Evolutionary conservation across 2,329 filamentous ascomycete genomes (phyloP).

Genomic region (Alternaria sp.): DNA sequence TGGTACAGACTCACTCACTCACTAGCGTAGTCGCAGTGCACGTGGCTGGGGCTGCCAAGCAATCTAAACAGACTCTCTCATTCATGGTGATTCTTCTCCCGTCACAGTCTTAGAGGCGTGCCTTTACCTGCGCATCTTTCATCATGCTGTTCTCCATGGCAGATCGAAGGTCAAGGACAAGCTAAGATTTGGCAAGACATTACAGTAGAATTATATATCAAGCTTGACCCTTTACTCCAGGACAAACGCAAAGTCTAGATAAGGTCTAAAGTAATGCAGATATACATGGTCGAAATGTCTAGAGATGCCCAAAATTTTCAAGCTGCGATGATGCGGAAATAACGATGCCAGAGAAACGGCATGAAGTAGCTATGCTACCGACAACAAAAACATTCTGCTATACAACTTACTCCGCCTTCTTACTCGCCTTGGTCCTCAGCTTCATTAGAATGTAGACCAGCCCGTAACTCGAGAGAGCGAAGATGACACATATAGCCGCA

Average conservation of each 20-base stretch:
- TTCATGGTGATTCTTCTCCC: background rate
- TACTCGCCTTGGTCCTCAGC: constrained; percentile 53
- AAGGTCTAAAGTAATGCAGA: background rate
- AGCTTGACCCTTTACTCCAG: background rate
- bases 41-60: background rate
- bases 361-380: background rate
- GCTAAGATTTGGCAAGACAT: background rate
- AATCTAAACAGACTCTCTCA: background rate
- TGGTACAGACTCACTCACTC: background rate
- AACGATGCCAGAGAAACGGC: background rate
- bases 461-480: constrained; percentile 64
- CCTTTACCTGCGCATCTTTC: background rate
- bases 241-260: background rate
- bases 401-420: constrained; percentile 48
- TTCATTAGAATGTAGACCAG: constrained; percentile 58
- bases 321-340: background rate
- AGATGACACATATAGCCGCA: constrained; percentile 66
- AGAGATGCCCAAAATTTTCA: background rate
- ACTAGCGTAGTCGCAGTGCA: background rate
- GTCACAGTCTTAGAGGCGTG: background rate
- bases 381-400: background rate
- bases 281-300: background rate
- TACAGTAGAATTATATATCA: background rate
- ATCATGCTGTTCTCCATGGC: background rate
- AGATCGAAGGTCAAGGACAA: background rate